phyloP scores from a whole-genome alignment of 768 basidiomycete species.

The Trametes villosa region DNA sequence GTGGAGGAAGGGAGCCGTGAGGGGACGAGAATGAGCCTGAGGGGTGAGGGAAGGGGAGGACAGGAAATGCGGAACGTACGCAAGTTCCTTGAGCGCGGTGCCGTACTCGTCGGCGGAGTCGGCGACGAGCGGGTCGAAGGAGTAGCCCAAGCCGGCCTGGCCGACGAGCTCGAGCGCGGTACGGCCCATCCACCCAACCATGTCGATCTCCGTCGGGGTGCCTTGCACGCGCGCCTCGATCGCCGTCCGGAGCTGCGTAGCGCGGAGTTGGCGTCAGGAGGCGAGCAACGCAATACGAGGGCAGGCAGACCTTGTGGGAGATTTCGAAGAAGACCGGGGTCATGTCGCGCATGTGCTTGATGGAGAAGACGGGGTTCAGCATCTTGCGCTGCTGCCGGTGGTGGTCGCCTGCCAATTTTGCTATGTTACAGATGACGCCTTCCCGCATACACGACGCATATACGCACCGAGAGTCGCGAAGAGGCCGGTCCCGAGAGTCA shows the following conservation, averaged over 20 bases:
- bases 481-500: constrained; percentile 30
- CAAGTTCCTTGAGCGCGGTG: constrained; percentile 26
- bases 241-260: constrained; percentile 8
- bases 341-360: constrained; percentile 31
- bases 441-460: no score
- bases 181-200: constrained; percentile 31
- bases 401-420: constrained; percentile 32
- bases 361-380: constrained; percentile 37
- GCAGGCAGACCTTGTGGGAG: constrained; percentile 21
- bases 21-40: no score
- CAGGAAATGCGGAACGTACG: constrained; percentile 35
- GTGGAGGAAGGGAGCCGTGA: background rate
- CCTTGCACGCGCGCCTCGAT: background rate
- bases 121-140: constrained; percentile 41
- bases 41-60: no score
- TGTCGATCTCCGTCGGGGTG: constrained; percentile 24
- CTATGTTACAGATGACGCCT: no score
- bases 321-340: constrained; percentile 31
- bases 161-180: constrained; percentile 44
- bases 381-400: constrained; percentile 37
- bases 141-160: constrained; percentile 48
- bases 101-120: constrained; percentile 25
- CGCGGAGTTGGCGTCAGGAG: constrained; percentile 30
- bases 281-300: background rate
- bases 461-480: constrained; percentile 30